Percentiles rank a stretch among this genome's conserved stretches.
Conservation (phyloP, 768 basidiomycete genomes). For the Kondoa subrosea region DNA sequence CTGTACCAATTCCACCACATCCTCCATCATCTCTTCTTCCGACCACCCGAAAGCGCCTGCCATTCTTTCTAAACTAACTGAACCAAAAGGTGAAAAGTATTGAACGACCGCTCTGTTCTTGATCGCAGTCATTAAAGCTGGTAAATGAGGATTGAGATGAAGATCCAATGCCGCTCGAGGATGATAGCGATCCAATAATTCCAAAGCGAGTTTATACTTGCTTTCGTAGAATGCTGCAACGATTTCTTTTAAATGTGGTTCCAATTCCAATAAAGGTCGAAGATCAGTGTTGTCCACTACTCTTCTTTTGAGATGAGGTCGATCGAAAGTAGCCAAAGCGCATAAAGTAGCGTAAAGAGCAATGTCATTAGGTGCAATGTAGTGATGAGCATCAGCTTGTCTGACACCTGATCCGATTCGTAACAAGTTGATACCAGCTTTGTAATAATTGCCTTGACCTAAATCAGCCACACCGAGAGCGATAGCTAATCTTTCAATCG, state of each 20-base stretch:
- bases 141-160: slow-evolving; percentile 36
- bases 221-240: slow-evolving; percentile 70
- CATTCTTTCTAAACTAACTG: slow-evolving; percentile 70
- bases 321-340: slow-evolving; percentile 57
- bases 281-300: slow-evolving; percentile 53
- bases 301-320: slow-evolving; percentile 49
- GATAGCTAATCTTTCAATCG: slow-evolving; percentile 59
- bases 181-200: slow-evolving; percentile 53
- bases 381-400: slow-evolving; percentile 21
- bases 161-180: slow-evolving; percentile 27
- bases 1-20: slow-evolving; percentile 63
- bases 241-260: slow-evolving; percentile 70
- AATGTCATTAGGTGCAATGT: slow-evolving; percentile 64
- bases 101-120: slow-evolving; percentile 61
- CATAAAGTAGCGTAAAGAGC: slow-evolving; percentile 73
- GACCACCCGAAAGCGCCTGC: slow-evolving; percentile 68
- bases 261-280: slow-evolving; percentile 58
- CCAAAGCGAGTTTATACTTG: slow-evolving; percentile 66
- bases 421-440: slow-evolving; percentile 53
- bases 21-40: slow-evolving; percentile 50
- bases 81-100: slow-evolving; percentile 79
- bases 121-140: slow-evolving; percentile 53
- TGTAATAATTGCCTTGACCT: slow-evolving; percentile 55
- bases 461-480: slow-evolving; percentile 62
- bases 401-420: slow-evolving; percentile 7